Conservation (phyloP, 306 rosid genomes). For the Begonia masoniana region DNA sequence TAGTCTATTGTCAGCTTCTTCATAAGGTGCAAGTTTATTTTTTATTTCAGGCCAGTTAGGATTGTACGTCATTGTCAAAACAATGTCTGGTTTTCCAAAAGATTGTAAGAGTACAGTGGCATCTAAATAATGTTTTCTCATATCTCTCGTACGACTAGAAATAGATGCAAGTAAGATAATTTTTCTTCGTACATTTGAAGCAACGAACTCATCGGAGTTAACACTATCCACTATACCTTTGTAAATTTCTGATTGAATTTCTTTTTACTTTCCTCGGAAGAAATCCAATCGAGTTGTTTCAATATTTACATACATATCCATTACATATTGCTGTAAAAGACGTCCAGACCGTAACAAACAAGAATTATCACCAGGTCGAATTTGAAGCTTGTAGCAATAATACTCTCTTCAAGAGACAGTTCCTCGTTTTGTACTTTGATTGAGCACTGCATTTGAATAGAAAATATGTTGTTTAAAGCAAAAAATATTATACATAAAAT, state of each 20-base stretch:
- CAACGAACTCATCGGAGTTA: not conserved
- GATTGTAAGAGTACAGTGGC: not conserved
- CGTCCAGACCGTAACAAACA: not conserved
- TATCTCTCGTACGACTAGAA: too few relatives aligned
- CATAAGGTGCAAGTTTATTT: not conserved
- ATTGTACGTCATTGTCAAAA: not conserved
- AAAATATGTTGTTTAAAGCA: too few relatives aligned
- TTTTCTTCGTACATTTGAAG: not conserved
- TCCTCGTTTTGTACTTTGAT: not conserved
- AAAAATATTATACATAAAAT: too few relatives aligned
- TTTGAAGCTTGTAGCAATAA: not conserved
- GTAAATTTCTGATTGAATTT: not conserved
- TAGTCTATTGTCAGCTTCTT: not conserved
- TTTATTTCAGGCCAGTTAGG: not conserved
- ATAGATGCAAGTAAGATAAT: too few relatives aligned
- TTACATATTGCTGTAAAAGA: not conserved
- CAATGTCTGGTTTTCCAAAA: not conserved
- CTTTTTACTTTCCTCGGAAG: not conserved
- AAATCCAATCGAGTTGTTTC: constrained; percentile 1
- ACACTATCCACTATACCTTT: constrained; percentile 5
- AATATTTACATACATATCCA: constrained; percentile 8
- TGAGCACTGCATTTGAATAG: too few relatives aligned
- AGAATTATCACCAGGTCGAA: not conserved
- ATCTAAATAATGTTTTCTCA: not conserved
- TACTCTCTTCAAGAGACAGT: not conserved